These are phyloP conservation scores for Fusarium tjaetaba DNA, from an alignment of 2,329 filamentous ascomycete genomes.

Conservation along the genomic window DNA sequence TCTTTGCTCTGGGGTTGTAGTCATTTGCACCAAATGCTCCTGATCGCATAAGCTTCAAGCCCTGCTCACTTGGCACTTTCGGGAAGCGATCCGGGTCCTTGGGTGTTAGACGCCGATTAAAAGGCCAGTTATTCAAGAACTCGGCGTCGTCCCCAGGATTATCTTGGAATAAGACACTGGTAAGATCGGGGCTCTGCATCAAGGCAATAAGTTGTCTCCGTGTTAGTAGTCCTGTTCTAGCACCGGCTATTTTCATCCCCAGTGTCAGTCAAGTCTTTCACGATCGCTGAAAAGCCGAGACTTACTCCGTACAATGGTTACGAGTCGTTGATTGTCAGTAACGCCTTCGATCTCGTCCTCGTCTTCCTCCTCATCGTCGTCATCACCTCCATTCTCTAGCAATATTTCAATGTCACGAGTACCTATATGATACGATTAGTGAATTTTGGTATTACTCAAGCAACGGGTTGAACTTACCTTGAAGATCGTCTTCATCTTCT, in stretches of 20 bases:
- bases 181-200: conserved; percentile 52
- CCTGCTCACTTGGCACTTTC: conserved; percentile 83
- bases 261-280: conserved; percentile 10
- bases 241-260: conserved; percentile 34
- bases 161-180: conserved; percentile 49
- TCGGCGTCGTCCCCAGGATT: conserved; percentile 52
- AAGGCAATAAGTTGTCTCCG: conserved; percentile 53
- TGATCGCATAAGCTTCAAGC: conserved; percentile 80
- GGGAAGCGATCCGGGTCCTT: conserved; percentile 74
- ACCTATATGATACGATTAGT: conserved; percentile 13
- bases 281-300: not conserved
- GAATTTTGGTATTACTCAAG: not conserved
- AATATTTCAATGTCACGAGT: conserved; percentile 33
- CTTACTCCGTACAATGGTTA: conserved; percentile 47
- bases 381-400: conserved; percentile 34
- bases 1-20: conserved; percentile 60
- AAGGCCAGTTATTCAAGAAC: conserved; percentile 54
- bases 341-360: conserved; percentile 41
- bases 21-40: conserved; percentile 81
- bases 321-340: conserved; percentile 45
- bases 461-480: conserved; percentile 21
- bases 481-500: conserved; percentile 39
- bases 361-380: conserved; percentile 34
- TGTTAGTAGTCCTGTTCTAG: conserved; percentile 46
- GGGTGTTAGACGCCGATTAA: conserved; percentile 53